phyloP scores from a whole-genome alignment of 2,329 filamentous ascomycete species.

The Ophidiomyces ophidiicola region DNA sequence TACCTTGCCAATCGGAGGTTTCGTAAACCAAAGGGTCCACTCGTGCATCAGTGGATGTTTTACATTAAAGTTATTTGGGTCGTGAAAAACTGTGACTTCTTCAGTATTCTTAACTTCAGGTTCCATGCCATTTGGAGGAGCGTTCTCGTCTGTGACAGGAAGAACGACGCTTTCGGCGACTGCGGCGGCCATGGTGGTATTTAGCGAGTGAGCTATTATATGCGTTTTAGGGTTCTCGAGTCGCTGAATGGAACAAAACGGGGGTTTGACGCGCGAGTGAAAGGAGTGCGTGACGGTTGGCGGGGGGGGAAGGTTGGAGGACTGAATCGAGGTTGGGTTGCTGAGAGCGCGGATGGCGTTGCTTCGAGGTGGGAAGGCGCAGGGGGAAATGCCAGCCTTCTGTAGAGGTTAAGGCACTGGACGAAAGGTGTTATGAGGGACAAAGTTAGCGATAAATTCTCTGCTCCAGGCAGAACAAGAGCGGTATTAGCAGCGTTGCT shows the following conservation, averaged over 20 bases:
- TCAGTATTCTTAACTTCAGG: conserved; percentile 41
- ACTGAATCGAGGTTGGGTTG: conserved; percentile 8
- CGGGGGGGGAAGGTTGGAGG: not conserved
- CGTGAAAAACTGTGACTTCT: conserved; percentile 88
- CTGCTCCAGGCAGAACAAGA: conserved; percentile 17
- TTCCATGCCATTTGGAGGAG: conserved; percentile 40
- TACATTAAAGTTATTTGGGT: conserved; percentile 98
- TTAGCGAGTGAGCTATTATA: not conserved
- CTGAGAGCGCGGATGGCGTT: conserved; percentile 1
- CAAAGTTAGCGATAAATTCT: not conserved
- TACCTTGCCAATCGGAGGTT: conserved; percentile 92
- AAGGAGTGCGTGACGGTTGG: conserved; percentile 2
- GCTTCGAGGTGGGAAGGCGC: conserved; percentile 11
- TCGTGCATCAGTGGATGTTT: conserved; percentile 96
- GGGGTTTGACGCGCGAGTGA: not conserved
- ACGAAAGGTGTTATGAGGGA: conserved; percentile 4
- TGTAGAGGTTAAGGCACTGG: conserved; percentile 1
- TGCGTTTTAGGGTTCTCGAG: no score
- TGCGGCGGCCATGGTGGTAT: conserved; percentile 30
- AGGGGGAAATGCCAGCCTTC: conserved; percentile 9
- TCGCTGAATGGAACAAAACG: no score
- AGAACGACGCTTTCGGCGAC: conserved; percentile 25
- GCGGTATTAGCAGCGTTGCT: not conserved
- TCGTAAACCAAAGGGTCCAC: conserved; percentile 99
- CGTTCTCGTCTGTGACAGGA: conserved; percentile 42